Base-by-base conservation (phyloP, 176 grass and related monocot species). In the Aegilops umbellulata region DNA sequence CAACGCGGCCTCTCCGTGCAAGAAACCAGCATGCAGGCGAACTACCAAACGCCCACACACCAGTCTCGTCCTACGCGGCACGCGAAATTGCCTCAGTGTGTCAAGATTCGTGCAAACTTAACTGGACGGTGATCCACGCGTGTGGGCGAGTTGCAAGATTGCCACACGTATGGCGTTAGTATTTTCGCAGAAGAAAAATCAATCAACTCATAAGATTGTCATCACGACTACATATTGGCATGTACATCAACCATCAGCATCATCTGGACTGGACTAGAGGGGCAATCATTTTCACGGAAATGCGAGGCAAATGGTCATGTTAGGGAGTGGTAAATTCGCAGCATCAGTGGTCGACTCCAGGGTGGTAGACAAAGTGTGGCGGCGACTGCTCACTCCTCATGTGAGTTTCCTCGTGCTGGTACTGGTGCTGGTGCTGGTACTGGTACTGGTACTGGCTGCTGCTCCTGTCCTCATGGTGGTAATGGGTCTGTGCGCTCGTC, bases 341-440 rank as follows among this genome's bases (percentile, higher is more conserved):
- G 24, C 61, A 41, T 78, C 81, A 94, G 39, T 79, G 86, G 53
- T 98, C 81, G 36, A 87, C 75, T 86, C 89, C 96, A 35, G 89
- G 95, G 42, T 94, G 97, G 53, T 94, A 98, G 46, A 89, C 82
- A 26, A 94, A 98, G 46, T 86, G 96, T 14, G 88, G 93, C 4
- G 93, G 93, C 4, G 93, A 92, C 0, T 84, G 84, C 2, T 92
- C 88, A 29, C 90, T 90, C 76, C 86, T 81, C 16, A 76, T 31
- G 25, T 89, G 86, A 39, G 83, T 80, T 24, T 49, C 30, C 72
- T 89, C 42, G 1, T 31, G 74, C 72, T 75, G 72, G 25, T 75
- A 51, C 26, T 75, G 15, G 29, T 75, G 51, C 42, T 75, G 42
- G 53, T 57, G 19, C 51, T 57, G 51, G 72, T 75, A 75, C 44